Conservation (phyloP, 345 rosid species). For the Geranium rotundifolium region DNA sequence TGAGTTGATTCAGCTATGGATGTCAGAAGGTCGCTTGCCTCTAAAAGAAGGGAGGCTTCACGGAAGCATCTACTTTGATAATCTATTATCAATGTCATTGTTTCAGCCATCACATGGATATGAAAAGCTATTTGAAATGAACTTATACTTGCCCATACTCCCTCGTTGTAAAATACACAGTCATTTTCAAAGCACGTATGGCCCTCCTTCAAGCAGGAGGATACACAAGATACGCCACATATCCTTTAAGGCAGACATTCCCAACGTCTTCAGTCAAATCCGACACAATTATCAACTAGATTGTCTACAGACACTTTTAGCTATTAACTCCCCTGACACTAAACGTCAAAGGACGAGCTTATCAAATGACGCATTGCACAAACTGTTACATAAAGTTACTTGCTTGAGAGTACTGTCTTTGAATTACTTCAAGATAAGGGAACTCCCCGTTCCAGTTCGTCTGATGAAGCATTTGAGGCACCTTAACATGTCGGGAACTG, state of each 20-base stretch:
- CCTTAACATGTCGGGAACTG: slow-evolving; percentile 9
- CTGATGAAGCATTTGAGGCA: slow-evolving; percentile 10
- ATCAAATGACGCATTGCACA: background rate
- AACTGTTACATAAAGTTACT: slow-evolving; percentile 8
- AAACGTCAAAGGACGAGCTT: too few species aligned
- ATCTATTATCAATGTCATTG: slow-evolving; percentile 15
- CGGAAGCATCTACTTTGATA: slow-evolving; percentile 16
- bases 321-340: background rate
- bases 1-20: slow-evolving; percentile 14
- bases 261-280: slow-evolving; percentile 7
- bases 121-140: slow-evolving; percentile 14
- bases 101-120: slow-evolving; percentile 12
- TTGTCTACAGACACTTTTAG: slow-evolving; percentile 13
- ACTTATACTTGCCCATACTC: slow-evolving; percentile 18
- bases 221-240: slow-evolving; percentile 10
- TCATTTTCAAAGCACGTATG: too few species aligned
- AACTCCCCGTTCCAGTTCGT: slow-evolving; percentile 9
- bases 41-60: slow-evolving; percentile 1
- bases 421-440: background rate
- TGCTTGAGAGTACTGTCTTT: slow-evolving; percentile 14
- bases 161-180: too few species aligned
- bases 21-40: slow-evolving; percentile 11
- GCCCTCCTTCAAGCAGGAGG: too few species aligned
- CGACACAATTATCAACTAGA: background rate
- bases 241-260: background rate